phyloP scores from a whole-genome alignment of 2,329 filamentous ascomycete species.

The Cladophialophora bantiana region DNA sequence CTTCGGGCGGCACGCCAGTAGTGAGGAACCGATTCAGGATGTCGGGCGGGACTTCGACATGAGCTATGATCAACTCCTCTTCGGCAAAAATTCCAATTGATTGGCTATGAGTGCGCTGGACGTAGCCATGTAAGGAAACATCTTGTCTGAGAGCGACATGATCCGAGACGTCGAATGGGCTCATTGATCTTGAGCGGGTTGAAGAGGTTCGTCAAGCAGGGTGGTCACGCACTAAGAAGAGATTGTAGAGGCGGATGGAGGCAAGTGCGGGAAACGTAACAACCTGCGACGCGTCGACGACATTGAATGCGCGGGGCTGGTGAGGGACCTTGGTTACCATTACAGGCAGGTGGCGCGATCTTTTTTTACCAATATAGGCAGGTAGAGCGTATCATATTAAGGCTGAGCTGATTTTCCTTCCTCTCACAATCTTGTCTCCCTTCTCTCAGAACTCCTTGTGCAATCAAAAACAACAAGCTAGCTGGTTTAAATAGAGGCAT shows the following conservation, averaged over 20 bases:
- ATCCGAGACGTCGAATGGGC: constrained; percentile 45
- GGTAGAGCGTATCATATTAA: no score
- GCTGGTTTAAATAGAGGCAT: no score
- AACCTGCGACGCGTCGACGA: no score
- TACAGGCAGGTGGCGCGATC: no score
- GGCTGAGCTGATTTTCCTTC: no score
- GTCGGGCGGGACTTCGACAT: constrained; percentile 43
- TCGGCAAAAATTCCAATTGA: constrained; percentile 40
- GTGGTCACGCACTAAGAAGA: background rate
- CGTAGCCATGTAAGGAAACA: constrained; percentile 51
- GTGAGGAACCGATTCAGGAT: constrained; percentile 39
- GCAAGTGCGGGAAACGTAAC: no score
- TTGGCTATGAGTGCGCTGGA: constrained; percentile 48
- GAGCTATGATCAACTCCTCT: constrained; percentile 45
- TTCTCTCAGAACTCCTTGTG: no score
- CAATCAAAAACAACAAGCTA: no score
- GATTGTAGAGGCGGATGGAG: background rate
- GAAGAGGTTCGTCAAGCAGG: background rate
- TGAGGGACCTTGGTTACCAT: no score
- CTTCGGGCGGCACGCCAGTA: constrained; percentile 53
- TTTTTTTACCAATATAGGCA: no score
- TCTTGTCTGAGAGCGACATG: constrained; percentile 51
- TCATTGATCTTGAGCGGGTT: constrained; percentile 32
- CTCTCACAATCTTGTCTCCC: no score
- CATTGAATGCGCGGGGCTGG: no score